Conservation (phyloP, 169 alveolate genomes). For the Eimeria mitis region DNA sequence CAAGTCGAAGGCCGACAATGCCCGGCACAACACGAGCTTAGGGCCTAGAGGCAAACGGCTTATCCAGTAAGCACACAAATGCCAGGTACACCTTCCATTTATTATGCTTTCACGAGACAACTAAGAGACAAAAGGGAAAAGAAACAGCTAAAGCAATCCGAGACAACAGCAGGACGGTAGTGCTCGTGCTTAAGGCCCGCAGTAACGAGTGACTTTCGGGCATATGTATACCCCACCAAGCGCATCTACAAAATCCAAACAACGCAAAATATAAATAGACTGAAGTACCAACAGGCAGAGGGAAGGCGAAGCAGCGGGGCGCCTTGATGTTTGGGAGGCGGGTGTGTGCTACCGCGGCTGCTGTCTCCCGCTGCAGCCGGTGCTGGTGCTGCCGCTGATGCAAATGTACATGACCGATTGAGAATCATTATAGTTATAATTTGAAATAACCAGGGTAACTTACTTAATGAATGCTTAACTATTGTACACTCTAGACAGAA, state of each 20-base stretch:
- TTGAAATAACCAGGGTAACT: not conserved
- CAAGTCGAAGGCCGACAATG: constrained; percentile 33
- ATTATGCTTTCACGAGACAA: constrained; percentile 25
- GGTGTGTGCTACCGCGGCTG: constrained; percentile 73
- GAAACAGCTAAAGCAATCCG: constrained; percentile 27
- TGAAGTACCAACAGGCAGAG: constrained; percentile 20
- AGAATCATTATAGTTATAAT: not conserved
- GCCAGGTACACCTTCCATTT: constrained; percentile 36
- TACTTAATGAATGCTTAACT: not conserved
- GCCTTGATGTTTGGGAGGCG: constrained; percentile 50
- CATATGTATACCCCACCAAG: constrained; percentile 27
- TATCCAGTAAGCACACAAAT: not conserved
- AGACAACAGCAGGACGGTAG: constrained; percentile 26
- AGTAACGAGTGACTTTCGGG: constrained; percentile 30
- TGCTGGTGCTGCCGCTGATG: constrained; percentile 36
- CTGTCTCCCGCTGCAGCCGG: constrained; percentile 45
- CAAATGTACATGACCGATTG: constrained; percentile 7
- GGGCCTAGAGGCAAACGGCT: constrained; percentile 38
- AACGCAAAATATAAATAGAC: not conserved
- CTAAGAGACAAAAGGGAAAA: constrained; percentile 31
- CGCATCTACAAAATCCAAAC: constrained; percentile 1
- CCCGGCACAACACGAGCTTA: constrained; percentile 3
- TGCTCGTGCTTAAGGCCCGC: constrained; percentile 55
- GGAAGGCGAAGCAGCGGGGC: constrained; percentile 45
- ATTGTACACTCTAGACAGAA: not conserved